phyloP scores from a whole-genome alignment of 805 yeast genomes.

The Suhomyces prunicola region DNA sequence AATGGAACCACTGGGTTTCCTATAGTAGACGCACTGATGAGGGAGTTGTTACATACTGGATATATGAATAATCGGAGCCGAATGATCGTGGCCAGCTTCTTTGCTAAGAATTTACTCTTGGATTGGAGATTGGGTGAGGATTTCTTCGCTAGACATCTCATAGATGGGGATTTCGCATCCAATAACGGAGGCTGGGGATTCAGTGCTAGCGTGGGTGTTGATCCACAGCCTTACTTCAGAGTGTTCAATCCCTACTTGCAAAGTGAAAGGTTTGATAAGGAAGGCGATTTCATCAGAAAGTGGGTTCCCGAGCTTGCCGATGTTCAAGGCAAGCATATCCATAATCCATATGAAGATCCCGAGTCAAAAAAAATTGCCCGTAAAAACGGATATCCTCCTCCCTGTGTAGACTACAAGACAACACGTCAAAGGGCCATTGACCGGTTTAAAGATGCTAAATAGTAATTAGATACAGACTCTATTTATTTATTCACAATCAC shows the following conservation, averaged over 20 bases:
- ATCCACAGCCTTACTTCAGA: constrained; percentile 56
- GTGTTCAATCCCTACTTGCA: constrained; percentile 53
- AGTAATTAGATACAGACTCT: not conserved
- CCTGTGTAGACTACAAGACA: constrained; percentile 42
- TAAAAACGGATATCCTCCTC: constrained; percentile 38
- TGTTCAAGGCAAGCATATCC: constrained; percentile 27
- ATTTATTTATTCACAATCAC: constrained; percentile 1
- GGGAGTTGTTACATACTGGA: constrained; percentile 49
- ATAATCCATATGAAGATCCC: constrained; percentile 30
- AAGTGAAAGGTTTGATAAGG: constrained; percentile 46
- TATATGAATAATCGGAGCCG: constrained; percentile 53
- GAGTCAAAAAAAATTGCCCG: constrained; percentile 15
- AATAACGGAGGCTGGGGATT: constrained; percentile 62
- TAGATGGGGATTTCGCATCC: constrained; percentile 53
- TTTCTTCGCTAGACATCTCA: constrained; percentile 46
- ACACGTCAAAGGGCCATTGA: constrained; percentile 44
- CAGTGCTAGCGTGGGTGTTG: constrained; percentile 49
- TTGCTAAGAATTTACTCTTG: constrained; percentile 46
- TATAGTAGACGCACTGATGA: constrained; percentile 57
- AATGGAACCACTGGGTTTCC: constrained; percentile 55
- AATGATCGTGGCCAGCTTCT: constrained; percentile 52
- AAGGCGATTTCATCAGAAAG: constrained; percentile 43
- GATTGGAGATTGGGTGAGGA: constrained; percentile 57
- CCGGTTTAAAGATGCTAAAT: constrained; percentile 35
- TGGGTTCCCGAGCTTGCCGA: constrained; percentile 50